Percentiles rank a stretch among this genome's conserved stretches.
Evolutionary conservation across 352 stramenopile species (phyloP).

Genomic region (Phytophthora parvispora): DNA sequence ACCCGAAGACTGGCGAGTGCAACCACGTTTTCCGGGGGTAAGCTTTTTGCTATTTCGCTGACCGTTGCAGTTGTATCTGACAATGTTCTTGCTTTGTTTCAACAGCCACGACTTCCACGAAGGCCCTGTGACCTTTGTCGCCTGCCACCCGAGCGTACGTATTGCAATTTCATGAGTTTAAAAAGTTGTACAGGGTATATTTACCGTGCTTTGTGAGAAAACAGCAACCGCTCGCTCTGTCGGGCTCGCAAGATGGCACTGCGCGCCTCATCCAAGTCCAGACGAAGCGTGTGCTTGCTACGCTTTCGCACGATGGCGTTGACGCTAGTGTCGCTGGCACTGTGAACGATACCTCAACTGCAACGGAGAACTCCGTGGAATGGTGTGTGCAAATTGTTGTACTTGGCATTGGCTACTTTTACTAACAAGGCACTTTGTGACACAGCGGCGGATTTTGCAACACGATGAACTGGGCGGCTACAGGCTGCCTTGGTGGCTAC

Average conservation of each 20-base stretch:
- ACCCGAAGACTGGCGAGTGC: slow-evolving; percentile 96
- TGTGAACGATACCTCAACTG: slow-evolving; percentile 52
- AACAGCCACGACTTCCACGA: slow-evolving; percentile 87
- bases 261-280: slow-evolving; percentile 95
- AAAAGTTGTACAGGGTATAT: too few species aligned
- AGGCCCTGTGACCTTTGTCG: slow-evolving; percentile 93
- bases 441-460: slow-evolving; percentile 94
- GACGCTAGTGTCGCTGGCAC: slow-evolving; percentile 56
- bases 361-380: slow-evolving; percentile 89
- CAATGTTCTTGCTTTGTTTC: slow-evolving; percentile 1
- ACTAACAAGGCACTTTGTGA: slow-evolving; percentile 5
- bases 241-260: slow-evolving; percentile 95
- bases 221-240: slow-evolving; percentile 94
- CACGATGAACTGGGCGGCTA: slow-evolving; percentile 96
- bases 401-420: neutral
- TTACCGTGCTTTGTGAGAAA: neutral
- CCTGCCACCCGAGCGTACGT: slow-evolving; percentile 87
- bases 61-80: neutral
- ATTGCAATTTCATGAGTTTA: neutral
- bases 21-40: slow-evolving; percentile 91
- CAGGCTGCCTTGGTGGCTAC: slow-evolving; percentile 94
- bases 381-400: slow-evolving; percentile 54
- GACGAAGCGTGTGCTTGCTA: slow-evolving; percentile 95
- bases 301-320: slow-evolving; percentile 78
- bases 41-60: slow-evolving; percentile 1